phyloP scores from a whole-genome alignment of 73 alveolate species.

The Diophrys appendiculata region DNA sequence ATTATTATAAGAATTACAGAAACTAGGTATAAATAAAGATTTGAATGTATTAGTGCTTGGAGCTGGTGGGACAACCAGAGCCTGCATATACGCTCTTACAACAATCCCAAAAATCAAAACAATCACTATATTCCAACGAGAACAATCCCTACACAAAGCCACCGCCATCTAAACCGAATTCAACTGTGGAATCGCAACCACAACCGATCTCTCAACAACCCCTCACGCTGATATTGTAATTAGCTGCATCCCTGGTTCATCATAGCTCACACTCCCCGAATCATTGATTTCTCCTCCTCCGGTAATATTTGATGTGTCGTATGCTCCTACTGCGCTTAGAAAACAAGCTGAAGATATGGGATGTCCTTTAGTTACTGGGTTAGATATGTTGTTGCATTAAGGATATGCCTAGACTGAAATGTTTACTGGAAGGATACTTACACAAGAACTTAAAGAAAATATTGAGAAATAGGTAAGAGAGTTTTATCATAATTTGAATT shows the following conservation, averaged over 20 bases:
- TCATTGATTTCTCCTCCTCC: background rate
- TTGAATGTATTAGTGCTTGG: conserved; percentile 14
- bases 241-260: background rate
- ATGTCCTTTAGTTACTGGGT: background rate
- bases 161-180: background rate
- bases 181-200: background rate
- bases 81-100: conserved; percentile 26
- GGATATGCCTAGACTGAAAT: background rate
- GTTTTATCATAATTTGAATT: no score
- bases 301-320: background rate
- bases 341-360: background rate
- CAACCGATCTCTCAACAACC: background rate
- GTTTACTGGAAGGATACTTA: background rate
- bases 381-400: background rate
- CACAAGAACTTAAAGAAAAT: background rate
- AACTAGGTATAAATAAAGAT: no score
- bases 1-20: background rate
- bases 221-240: background rate
- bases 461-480: no score
- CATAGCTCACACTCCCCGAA: background rate
- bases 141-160: background rate
- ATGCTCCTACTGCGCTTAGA: background rate
- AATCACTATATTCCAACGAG: background rate
- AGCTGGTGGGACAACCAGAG: conserved; percentile 47
- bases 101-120: background rate